Evolutionary conservation across 1,139 yeast genomes (phyloP).

Genomic region (Hansenula lynferdii): DNA sequence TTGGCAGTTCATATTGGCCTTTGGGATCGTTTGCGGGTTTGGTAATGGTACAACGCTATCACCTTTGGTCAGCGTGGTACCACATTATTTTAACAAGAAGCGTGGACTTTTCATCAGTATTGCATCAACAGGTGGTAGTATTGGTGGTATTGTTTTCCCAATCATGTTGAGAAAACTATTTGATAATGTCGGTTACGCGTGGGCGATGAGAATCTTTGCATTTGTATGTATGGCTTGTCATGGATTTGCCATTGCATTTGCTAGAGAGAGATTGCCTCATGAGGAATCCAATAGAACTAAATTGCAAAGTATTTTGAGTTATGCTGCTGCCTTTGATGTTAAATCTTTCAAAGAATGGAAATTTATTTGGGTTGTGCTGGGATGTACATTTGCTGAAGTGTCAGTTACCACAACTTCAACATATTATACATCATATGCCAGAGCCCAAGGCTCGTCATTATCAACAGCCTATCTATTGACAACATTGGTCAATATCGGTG

Average conservation of each 20-base stretch:
- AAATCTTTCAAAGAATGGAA: slow-evolving; percentile 36
- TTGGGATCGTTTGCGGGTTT: slow-evolving; percentile 47
- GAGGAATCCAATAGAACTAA: slow-evolving; percentile 5
- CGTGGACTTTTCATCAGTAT: slow-evolving; percentile 59
- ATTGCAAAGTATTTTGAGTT: slow-evolving; percentile 10
- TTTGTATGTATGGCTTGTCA: slow-evolving; percentile 40
- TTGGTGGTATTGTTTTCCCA: slow-evolving; percentile 65
- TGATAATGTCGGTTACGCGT: slow-evolving; percentile 44
- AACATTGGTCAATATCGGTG: slow-evolving; percentile 43
- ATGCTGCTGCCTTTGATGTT: slow-evolving; percentile 36
- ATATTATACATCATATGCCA: slow-evolving; percentile 46
- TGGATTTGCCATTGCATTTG: slow-evolving; percentile 32
- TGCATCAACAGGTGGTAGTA: slow-evolving; percentile 63
- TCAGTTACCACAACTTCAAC: slow-evolving; percentile 38
- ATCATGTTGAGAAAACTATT: slow-evolving; percentile 51
- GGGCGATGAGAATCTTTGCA: slow-evolving; percentile 55
- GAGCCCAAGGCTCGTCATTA: slow-evolving; percentile 37
- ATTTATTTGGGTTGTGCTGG: slow-evolving; percentile 33
- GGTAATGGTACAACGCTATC: slow-evolving; percentile 55
- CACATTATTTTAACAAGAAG: slow-evolving; percentile 56
- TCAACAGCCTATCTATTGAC: slow-evolving; percentile 41
- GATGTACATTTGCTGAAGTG: slow-evolving; percentile 38
- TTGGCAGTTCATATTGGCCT: slow-evolving; percentile 52
- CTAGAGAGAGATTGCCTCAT: slow-evolving; percentile 28
- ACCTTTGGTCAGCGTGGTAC: slow-evolving; percentile 52